Evolutionary conservation across 768 basidiomycete genomes (phyloP).

Genomic region (Pleurotus ostreatus): DNA sequence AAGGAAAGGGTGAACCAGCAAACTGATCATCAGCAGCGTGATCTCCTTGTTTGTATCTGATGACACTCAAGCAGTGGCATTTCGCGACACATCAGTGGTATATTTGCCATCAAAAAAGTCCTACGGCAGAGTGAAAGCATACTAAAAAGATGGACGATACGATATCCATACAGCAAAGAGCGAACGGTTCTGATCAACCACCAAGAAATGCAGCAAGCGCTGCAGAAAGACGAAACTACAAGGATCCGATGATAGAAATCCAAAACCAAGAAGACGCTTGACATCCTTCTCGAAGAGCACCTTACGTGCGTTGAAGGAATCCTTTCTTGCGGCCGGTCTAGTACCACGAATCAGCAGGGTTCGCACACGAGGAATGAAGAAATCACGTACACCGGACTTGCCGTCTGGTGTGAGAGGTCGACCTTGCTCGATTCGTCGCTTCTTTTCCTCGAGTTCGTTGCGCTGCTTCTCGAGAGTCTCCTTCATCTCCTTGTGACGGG

Average conservation of each 20-base stretch:
- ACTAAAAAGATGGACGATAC: slow-evolving; percentile 48
- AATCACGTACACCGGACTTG: slow-evolving; percentile 70
- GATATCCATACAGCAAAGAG: slow-evolving; percentile 61
- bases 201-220: slow-evolving; percentile 41
- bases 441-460: slow-evolving; percentile 95
- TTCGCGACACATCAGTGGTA: background rate
- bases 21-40: slow-evolving; percentile 12
- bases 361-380: slow-evolving; percentile 8
- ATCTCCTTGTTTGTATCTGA: slow-evolving; percentile 8
- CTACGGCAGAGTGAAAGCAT: slow-evolving; percentile 31
- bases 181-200: slow-evolving; percentile 48
- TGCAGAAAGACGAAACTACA: slow-evolving; percentile 29
- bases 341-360: slow-evolving; percentile 14
- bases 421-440: slow-evolving; percentile 91
- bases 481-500: slow-evolving; percentile 99
- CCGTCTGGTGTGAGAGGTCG: slow-evolving; percentile 89
- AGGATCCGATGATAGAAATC: slow-evolving; percentile 15
- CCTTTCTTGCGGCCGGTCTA: slow-evolving; percentile 70
- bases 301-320: slow-evolving; percentile 60
- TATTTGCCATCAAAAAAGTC: slow-evolving; percentile 3
- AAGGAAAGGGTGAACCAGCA: slow-evolving; percentile 10
- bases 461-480: slow-evolving; percentile 98
- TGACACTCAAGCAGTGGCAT: background rate
- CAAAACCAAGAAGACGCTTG: slow-evolving; percentile 21
- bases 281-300: slow-evolving; percentile 16